Conservation (phyloP, 371 early-diverging fungal species). For the Phascolomyces articulosus region DNA sequence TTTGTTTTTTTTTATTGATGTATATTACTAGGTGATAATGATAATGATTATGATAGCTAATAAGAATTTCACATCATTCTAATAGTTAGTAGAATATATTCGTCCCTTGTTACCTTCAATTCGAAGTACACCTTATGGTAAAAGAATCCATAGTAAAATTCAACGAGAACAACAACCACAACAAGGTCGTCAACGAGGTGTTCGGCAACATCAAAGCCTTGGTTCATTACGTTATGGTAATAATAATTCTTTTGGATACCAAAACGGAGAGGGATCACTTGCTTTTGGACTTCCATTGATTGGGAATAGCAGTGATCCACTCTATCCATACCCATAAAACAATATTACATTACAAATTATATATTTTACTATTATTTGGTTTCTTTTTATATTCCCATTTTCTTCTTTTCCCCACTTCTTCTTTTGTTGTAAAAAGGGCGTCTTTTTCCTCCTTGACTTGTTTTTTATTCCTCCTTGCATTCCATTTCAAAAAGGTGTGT, state of each 20-base stretch:
- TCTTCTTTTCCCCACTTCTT: neutral
- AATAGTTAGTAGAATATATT: conserved; percentile 75
- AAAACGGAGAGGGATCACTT: conserved; percentile 7
- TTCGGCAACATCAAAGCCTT: conserved; percentile 15
- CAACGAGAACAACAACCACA: conserved; percentile 51
- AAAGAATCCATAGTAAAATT: conserved; percentile 84
- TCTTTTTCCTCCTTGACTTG: neutral
- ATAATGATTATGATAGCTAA: too few relatives aligned
- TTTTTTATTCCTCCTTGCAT: neutral
- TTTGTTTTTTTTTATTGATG: too few relatives aligned
- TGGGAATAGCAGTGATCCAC: conserved; percentile 8
- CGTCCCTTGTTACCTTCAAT: conserved; percentile 78
- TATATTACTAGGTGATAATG: too few relatives aligned
- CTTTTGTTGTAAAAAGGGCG: neutral
- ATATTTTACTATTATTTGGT: neutral
- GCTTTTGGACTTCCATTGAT: conserved; percentile 19
- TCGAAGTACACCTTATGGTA: conserved; percentile 87
- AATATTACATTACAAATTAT: neutral
- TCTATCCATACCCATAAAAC: conserved; percentile 15
- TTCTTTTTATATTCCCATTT: neutral
- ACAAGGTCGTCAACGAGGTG: conserved; percentile 10
- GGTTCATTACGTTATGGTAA: conserved; percentile 12
- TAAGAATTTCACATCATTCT: too few relatives aligned
- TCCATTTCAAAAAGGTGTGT: neutral
- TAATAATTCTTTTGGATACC: conserved; percentile 1